Conservation (phyloP, 345 rosid genomes). For the Salix koriyanagi region DNA sequence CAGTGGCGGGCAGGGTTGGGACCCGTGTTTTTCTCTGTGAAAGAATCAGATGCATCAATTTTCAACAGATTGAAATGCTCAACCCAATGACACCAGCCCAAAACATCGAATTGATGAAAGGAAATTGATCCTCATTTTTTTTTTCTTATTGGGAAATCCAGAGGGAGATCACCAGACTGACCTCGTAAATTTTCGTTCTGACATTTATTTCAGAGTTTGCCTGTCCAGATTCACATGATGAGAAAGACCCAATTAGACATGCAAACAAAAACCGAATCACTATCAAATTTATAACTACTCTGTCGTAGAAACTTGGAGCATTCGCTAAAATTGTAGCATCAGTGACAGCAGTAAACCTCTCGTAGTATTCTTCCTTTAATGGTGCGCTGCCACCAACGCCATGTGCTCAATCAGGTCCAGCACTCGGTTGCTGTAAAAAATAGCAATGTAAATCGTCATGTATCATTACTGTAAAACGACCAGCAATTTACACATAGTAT, state of each 20-base stretch:
- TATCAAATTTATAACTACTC: conserved; percentile 10
- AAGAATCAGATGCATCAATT: conserved; percentile 84
- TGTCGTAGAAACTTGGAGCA: not conserved
- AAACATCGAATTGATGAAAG: not conserved
- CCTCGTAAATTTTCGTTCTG: not conserved
- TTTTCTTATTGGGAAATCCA: not conserved
- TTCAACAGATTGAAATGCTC: conserved; percentile 24
- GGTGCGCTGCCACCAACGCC: conserved; percentile 71
- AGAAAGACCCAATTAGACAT: not conserved
- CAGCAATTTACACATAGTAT: not conserved
- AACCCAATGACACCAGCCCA: not conserved
- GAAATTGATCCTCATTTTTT: not conserved
- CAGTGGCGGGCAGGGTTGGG: conserved; percentile 95
- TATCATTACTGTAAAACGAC: not conserved
- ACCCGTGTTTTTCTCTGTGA: conserved; percentile 93
- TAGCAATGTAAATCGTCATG: not conserved
- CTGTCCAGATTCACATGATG: not conserved
- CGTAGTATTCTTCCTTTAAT: conserved; percentile 9
- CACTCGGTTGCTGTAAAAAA: conserved; percentile 77
- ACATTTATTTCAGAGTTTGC: conserved; percentile 7
- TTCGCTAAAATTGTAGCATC: not conserved
- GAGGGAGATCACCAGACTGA: not conserved
- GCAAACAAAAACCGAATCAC: conserved; percentile 5
- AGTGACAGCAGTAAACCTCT: conserved; percentile 5
- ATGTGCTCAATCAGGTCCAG: conserved; percentile 95